Evolutionary conservation across 169 alveolate species (phyloP), one percentile per base, ranked within the genome.

Genomic region (Plasmodium fragile): DNA sequence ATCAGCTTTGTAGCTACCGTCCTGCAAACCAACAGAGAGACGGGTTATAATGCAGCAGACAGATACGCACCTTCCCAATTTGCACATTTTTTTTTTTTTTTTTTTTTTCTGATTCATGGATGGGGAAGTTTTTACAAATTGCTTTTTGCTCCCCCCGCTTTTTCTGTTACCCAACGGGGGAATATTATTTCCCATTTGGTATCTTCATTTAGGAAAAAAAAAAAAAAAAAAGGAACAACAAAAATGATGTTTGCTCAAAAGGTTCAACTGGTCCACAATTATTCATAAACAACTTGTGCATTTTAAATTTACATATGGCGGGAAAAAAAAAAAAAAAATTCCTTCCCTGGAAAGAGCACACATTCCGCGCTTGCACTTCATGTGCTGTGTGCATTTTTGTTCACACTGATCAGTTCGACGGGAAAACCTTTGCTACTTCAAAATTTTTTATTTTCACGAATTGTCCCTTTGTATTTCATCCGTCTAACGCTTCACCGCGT

Each of bases 41-140:
- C 8, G 30, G 75, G 32, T 53, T 3, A 53, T 1, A n/a, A 65
- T 5, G 75, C 75, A 65, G 36, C 13, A 65, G n/a, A 39, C 5
- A 22, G 36, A 25, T 65, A 25, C 7, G 8, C 30, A 25, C 39
- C 32, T 65, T 65, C 36, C 75, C 30, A 65, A 65, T 65, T 65
- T 65, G 75, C 36, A 65, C 75, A 65, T 65, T 65, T 65, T 65
- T 65, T 65, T 65, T 65, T 65, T 65, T 65, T 65, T 65, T 59
- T 59, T n/a, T 59, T n/a, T 6, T 18, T 59, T 65, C 30, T 65
- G 75, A 65, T 65, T 65, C 0, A 28, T 18, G 36, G n/a, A 65
- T 22, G 30, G 4, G 75, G 30, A 1, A 65, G 1, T 65, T 65
- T 65, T 65, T 7, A 65, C 75, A 65, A 65, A 65, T 65, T 18